Evolutionary conservation across 2,329 filamentous ascomycete genomes (phyloP).

Genomic region (Chrysoporthe austroafricana): DNA sequence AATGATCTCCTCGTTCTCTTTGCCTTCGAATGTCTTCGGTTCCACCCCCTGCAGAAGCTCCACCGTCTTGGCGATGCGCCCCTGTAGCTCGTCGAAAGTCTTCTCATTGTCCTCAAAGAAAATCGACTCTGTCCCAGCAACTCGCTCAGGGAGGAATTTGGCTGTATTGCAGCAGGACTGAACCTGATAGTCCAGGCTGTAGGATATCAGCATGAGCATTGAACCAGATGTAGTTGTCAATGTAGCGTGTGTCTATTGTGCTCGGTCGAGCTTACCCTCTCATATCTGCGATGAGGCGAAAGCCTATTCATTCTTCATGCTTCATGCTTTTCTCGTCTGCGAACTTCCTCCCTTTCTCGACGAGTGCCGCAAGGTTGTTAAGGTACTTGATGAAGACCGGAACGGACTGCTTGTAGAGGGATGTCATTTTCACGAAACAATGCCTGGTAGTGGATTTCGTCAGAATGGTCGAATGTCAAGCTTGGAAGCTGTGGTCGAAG

Average conservation of each 20-base stretch:
- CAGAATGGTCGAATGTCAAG: too few relatives aligned
- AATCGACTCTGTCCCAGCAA: conserved; percentile 24
- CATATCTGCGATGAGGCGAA: conserved; percentile 31
- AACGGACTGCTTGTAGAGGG: conserved; percentile 22
- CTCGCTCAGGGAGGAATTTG: conserved; percentile 30
- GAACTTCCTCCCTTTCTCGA: conserved; percentile 17
- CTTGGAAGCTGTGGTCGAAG: too few relatives aligned
- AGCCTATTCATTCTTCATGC: conserved; percentile 31
- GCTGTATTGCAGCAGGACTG: conserved; percentile 32
- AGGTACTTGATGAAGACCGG: conserved; percentile 24
- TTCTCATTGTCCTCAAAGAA: conserved; percentile 32
- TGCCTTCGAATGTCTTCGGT: conserved; percentile 45
- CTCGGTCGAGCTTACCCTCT: conserved; percentile 26
- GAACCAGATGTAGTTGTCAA: too few relatives aligned
- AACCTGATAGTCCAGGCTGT: conserved; percentile 31
- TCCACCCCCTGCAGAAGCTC: conserved; percentile 49
- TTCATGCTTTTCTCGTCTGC: conserved; percentile 23
- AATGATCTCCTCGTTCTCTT: conserved; percentile 44
- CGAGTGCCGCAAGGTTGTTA: conserved; percentile 12
- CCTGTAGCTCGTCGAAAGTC: conserved; percentile 53
- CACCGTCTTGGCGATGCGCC: conserved; percentile 51
- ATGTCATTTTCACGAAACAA: neutral
- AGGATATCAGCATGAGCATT: neutral
- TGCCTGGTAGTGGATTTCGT: neutral
- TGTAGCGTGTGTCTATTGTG: neutral